Conservation (phyloP, 495 filamentous ascomycete genomes). For the Penicillium paradoxum region DNA sequence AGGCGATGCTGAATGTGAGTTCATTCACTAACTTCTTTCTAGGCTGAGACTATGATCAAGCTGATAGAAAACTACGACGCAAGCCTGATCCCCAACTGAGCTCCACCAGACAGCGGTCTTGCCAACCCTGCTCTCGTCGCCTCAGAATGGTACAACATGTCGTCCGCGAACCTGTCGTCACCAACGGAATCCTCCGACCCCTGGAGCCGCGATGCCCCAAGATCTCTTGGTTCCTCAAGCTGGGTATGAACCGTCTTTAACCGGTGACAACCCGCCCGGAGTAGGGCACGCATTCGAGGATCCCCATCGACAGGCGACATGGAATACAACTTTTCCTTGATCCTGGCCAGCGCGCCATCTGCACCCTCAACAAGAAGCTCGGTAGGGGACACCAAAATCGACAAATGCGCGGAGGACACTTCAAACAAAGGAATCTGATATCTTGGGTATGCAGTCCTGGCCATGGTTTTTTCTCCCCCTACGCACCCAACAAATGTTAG, state of each 20-base stretch:
- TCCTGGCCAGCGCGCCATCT: background rate
- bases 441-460: background rate
- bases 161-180: background rate
- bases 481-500: background rate
- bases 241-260: background rate
- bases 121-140: background rate
- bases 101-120: background rate
- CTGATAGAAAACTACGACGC: background rate
- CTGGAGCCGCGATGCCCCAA: background rate
- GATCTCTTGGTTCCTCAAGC: background rate
- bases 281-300: background rate
- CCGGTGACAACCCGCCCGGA: background rate
- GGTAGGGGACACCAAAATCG: background rate
- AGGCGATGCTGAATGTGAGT: background rate
- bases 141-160: background rate
- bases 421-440: background rate
- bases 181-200: background rate
- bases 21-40: background rate
- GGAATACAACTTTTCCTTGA: background rate
- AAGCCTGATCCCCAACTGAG: background rate
- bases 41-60: background rate
- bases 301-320: background rate
- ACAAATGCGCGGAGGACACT: background rate
- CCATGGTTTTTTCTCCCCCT: conserved; percentile 3
- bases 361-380: background rate